Evolutionary conservation across 192 early-diverging fungal genomes (phyloP).

Genomic region (Coemansia sp.): DNA sequence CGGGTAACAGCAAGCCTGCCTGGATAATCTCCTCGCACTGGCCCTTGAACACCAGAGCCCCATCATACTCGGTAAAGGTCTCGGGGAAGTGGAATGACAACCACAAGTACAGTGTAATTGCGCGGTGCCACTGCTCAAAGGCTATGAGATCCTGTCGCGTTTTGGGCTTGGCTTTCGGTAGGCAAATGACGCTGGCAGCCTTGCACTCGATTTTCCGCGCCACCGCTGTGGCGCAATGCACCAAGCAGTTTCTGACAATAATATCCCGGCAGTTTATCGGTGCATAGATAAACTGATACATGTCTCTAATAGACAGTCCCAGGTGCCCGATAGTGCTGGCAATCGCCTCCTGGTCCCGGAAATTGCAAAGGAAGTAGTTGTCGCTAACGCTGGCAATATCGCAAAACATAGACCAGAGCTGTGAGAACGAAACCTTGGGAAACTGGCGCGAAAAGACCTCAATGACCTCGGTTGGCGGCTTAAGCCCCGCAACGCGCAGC

Average conservation of each 20-base stretch:
- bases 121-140: conserved; percentile 74
- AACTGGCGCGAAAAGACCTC: conserved; percentile 73
- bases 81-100: conserved; percentile 65
- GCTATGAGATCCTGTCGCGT: conserved; percentile 36
- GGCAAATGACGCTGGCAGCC: conserved; percentile 53
- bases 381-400: conserved; percentile 64
- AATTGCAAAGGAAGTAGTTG: conserved; percentile 78
- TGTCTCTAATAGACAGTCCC: conserved; percentile 62
- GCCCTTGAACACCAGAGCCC: conserved; percentile 54
- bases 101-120: conserved; percentile 88
- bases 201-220: conserved; percentile 30
- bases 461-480: conserved; percentile 70
- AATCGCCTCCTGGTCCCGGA: conserved; percentile 60
- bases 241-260: conserved; percentile 9
- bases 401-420: conserved; percentile 73
- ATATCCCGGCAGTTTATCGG: conserved; percentile 57
- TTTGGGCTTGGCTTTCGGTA: conserved; percentile 46
- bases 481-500: conserved; percentile 63
- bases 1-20: conserved; percentile 22
- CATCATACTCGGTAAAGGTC: conserved; percentile 55
- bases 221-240: conserved; percentile 31
- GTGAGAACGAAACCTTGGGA: conserved; percentile 59
- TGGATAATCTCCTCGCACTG: conserved; percentile 54
- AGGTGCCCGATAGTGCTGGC: conserved; percentile 64
- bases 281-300: conserved; percentile 66